A percentile compares a stretch with the other conserved stretches of the same genome.
Conservation (phyloP, 768 basidiomycete species). For the Lentinula aciculospora region DNA sequence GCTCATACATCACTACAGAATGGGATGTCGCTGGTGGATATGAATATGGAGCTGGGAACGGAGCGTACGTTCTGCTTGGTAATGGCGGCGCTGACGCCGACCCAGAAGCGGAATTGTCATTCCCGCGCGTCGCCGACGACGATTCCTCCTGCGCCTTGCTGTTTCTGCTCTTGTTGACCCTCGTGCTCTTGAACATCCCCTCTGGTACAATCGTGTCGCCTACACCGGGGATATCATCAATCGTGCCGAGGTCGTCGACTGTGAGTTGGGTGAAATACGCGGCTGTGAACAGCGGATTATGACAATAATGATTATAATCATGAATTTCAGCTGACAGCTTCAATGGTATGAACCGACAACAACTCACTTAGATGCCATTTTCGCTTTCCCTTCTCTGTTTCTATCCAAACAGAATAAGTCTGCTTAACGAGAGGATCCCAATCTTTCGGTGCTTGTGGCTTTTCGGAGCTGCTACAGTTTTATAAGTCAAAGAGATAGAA, state of each 20-base stretch:
- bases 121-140: constrained; percentile 11
- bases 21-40: constrained; percentile 12
- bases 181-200: constrained; percentile 64
- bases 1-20: constrained; percentile 36
- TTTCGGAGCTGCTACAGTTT: constrained; percentile 28
- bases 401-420: constrained; percentile 78
- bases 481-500: no score
- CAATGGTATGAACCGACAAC: constrained; percentile 15
- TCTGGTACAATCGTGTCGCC: constrained; percentile 60
- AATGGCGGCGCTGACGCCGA: not conserved
- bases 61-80: constrained; percentile 30
- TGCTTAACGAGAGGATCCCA: constrained; percentile 77
- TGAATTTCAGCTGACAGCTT: constrained; percentile 1
- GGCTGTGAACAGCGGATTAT: constrained; percentile 41
- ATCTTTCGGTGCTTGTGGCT: constrained; percentile 43
- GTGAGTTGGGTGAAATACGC: constrained; percentile 80
- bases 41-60: constrained; percentile 31
- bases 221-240: constrained; percentile 61
- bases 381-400: constrained; percentile 54
- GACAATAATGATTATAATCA: constrained; percentile 6
- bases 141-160: constrained; percentile 32
- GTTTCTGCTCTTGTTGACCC: constrained; percentile 41
- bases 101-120: not conserved
- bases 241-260: constrained; percentile 62
- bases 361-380: constrained; percentile 82